A percentile compares a stretch with the other conserved stretches of the same genome.
These are phyloP conservation scores for Kodamaea ohmeri DNA, from an alignment of 1,139 yeast genomes.

Conservation along the genomic window DNA sequence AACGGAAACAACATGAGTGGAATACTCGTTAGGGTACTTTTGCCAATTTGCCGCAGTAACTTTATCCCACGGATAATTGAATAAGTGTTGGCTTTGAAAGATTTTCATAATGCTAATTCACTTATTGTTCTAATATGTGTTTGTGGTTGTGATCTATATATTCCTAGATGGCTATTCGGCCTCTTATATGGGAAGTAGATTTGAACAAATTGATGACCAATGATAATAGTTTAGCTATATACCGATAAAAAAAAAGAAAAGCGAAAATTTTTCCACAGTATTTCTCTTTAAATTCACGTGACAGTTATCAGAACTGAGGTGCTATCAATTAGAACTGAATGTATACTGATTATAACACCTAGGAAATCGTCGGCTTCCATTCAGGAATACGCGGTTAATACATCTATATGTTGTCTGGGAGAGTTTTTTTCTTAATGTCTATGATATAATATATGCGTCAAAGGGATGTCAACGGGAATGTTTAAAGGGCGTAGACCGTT, in stretches of 20 bases:
- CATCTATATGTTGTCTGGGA: too few relatives aligned
- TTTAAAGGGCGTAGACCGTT: too few relatives aligned
- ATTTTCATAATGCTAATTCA: constrained; percentile 58
- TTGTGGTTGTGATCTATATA: too few relatives aligned
- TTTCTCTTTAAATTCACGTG: not conserved
- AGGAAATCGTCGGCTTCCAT: too few relatives aligned
- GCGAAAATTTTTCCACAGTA: constrained; percentile 3
- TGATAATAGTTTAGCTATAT: not conserved
- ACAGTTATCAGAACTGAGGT: not conserved
- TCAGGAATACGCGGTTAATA: too few relatives aligned
- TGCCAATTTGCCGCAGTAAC: constrained; percentile 97
- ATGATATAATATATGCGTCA: too few relatives aligned
- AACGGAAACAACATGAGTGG: constrained; percentile 93
- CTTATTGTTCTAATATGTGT: not conserved
- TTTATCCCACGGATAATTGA: constrained; percentile 87
- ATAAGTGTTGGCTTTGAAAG: constrained; percentile 65
- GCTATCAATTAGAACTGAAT: too few relatives aligned
- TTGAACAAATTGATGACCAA: not conserved
- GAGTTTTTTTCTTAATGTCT: too few relatives aligned
- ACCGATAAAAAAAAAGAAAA: constrained; percentile 6
- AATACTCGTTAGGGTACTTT: constrained; percentile 89
- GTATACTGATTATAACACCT: too few relatives aligned
- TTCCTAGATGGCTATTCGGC: too few relatives aligned
- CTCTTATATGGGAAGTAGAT: not conserved
- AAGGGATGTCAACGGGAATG: too few relatives aligned